Evolutionary conservation across 495 filamentous ascomycete species (phyloP), one percentile per base, ranked within the genome.

Genomic region (Penicillium diatomitis): DNA sequence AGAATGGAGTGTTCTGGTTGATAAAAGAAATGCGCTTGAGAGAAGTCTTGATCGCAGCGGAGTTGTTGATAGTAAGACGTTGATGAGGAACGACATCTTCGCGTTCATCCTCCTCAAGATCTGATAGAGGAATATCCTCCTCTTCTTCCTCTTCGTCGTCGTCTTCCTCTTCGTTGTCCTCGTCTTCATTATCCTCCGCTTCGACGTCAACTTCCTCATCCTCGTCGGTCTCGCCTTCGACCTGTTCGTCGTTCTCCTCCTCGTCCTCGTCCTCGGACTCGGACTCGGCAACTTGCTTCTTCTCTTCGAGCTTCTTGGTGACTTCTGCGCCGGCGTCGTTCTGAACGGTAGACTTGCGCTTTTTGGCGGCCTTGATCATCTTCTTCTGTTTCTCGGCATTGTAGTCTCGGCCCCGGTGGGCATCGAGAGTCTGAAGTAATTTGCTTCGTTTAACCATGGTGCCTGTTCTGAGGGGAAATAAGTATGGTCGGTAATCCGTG

Each of bases 21-120:
- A 75, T 76, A 69, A 73, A 75, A 47, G 87, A 79, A 59, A 98
- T 89, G 57, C 88, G 86, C 57, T 84, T 85, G 47, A 89, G 75
- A 31, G 87, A 78, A 51, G 83, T 70, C 48, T 75, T 80, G 34
- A 98, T 86, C 20, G 88, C 92, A 48, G 86, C 70, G 44, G 86
- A 88, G 73, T 98, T 98, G 77, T 98, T 96, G 72, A 96, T 96
- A 39, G 90, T 96, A 53, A 96, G 83, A 54, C 91, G 88, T 61
- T 92, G 88, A 65, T 94, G 84, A 11, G 89, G 86, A 44, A 92
- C 76, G 6, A 95, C 70, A 57, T 96, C 91, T 58, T 85, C 88
- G 56, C 82, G 84, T 51, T 92, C 88, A 57, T 87, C 85, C 28
- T 83, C 84, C 33, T 83, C 81, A 20, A 95, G 76, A 61, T 95